Percentiles rank a stretch among this genome's conserved stretches.
These are phyloP conservation scores for Aspergillus sclerotialis DNA, from an alignment of 2,329 filamentous ascomycete genomes.

Conservation along the genomic window DNA sequence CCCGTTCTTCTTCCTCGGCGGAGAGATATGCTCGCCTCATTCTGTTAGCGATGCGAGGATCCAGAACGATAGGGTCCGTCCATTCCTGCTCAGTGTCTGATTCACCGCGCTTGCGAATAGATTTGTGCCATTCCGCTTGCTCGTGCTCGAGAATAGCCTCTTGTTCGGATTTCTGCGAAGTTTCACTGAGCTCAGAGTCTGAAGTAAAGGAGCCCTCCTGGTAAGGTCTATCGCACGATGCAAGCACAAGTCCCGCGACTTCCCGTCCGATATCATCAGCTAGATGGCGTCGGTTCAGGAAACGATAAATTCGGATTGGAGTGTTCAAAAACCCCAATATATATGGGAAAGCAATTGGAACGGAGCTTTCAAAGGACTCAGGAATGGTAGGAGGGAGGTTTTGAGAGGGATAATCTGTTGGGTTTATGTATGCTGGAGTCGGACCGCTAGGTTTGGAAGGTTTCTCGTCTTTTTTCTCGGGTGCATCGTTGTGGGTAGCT, in stretches of 20 bases:
- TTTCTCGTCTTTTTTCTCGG: conserved; percentile 41
- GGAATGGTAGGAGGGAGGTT: conserved; percentile 61
- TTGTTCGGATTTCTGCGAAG: conserved; percentile 51
- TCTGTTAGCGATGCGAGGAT: conserved; percentile 65
- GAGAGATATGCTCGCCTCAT: conserved; percentile 74
- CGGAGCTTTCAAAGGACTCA: conserved; percentile 63
- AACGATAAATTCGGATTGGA: conserved; percentile 76
- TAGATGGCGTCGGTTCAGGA: conserved; percentile 72
- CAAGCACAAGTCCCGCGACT: conserved; percentile 75
- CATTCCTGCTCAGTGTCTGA: conserved; percentile 62
- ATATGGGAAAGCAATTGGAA: conserved; percentile 73
- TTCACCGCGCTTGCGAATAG: conserved; percentile 52
- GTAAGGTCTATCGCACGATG: conserved; percentile 35
- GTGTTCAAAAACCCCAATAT: conserved; percentile 90
- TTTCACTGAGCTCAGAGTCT: conserved; percentile 14
- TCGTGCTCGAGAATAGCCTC: conserved; percentile 60
- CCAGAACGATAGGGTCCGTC: conserved; percentile 66
- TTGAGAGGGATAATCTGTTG: conserved; percentile 63
- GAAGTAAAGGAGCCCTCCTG: conserved; percentile 17
- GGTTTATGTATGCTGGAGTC: conserved; percentile 66
- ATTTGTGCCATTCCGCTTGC: conserved; percentile 79
- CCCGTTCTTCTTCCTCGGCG: conserved; percentile 62
- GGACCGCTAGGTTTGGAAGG: conserved; percentile 48
- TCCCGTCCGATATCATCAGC: conserved; percentile 83
- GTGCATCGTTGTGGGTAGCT: conserved; percentile 45